Evolutionary conservation across 148 eudicot genomes (phyloP), one percentile per base, ranked within the genome.

Genomic region (Selenicereus undatus): DNA sequence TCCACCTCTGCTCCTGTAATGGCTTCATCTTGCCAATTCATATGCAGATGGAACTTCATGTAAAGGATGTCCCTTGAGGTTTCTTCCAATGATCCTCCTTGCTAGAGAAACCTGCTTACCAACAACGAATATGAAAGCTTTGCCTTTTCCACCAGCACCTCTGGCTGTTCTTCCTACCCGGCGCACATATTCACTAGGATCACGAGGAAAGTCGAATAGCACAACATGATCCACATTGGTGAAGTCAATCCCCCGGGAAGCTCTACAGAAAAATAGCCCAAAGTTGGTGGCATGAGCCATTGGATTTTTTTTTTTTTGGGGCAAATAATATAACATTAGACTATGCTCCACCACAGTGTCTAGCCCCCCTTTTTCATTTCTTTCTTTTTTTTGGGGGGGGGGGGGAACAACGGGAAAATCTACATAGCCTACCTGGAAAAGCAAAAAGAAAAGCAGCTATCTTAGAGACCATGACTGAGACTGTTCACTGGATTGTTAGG

Each of bases 111-210:
- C 98, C 83, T 96, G 99, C 87, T 96, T 96, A 26, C 99, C 99
- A 68, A 96, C 97, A 11, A 88, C 99, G 83, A 96, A 93, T 62
- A 93, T 77, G 74, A 89, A 96, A 45, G 98, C 99, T 84, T 89
- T 96, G 50, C 99, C 99, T 73, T 62, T 81, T n/a, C 98, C 95
- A 82, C 90, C 91, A 43, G 98, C 97, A 79, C 99, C 99, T 81
- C 99, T 89, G 22, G 99, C 99, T 68, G 99, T 96, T 88, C 99
- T 88, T 77, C 99, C 99, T 76, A 93, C 98, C 18, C 97, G 97
- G 5, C 99, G 97, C 56, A 96, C 95, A 60, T 96, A 96, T 81
- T 96, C 99, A 76, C 98, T 96, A 11, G 99, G 99, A 83, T 96
- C 99, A 69, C 98, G 93, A 64, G 99, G 99, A 74, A 90, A 92